Conservation (phyloP, 495 filamentous ascomycete genomes). For the Neohortaea acidophila region DNA sequence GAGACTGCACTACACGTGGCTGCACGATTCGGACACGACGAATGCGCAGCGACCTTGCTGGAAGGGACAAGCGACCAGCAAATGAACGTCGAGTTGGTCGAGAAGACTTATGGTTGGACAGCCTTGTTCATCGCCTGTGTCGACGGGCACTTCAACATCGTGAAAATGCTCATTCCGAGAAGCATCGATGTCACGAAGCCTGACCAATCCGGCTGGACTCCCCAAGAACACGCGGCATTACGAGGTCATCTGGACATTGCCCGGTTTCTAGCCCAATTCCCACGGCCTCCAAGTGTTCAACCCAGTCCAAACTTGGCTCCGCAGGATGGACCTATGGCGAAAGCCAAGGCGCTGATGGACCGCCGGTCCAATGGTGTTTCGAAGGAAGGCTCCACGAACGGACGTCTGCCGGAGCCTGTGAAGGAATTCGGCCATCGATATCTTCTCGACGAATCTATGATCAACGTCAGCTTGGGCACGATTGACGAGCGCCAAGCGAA, state of each 20-base stretch:
- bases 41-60: conserved; percentile 63
- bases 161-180: conserved; percentile 53
- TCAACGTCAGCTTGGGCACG: conserved; percentile 80
- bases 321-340: conserved; percentile 4
- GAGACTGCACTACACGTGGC: conserved; percentile 88
- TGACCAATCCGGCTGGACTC: conserved; percentile 87
- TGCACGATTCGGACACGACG: conserved; percentile 68
- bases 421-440: conserved; percentile 96
- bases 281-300: conserved; percentile 30
- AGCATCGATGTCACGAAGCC: conserved; percentile 55
- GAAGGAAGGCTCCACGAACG: conserved; percentile 21
- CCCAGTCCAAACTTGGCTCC: conserved; percentile 25
- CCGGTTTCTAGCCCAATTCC: conserved; percentile 42
- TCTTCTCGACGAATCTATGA: conserved; percentile 72
- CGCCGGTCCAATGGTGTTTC: conserved; percentile 34
- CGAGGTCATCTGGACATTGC: conserved; percentile 75
- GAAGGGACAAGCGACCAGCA: conserved; percentile 52
- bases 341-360: conserved; percentile 36
- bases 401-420: conserved; percentile 49
- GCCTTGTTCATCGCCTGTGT: conserved; percentile 84
- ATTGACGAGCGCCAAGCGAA: conserved; percentile 70
- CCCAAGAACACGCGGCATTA: conserved; percentile 81
- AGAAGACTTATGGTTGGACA: conserved; percentile 84
- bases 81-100: conserved; percentile 58
- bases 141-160: conserved; percentile 60